A percentile compares a stretch with the other conserved stretches of the same genome.
Conservation (phyloP, 768 basidiomycete genomes). For the Lactarius tabidus region DNA sequence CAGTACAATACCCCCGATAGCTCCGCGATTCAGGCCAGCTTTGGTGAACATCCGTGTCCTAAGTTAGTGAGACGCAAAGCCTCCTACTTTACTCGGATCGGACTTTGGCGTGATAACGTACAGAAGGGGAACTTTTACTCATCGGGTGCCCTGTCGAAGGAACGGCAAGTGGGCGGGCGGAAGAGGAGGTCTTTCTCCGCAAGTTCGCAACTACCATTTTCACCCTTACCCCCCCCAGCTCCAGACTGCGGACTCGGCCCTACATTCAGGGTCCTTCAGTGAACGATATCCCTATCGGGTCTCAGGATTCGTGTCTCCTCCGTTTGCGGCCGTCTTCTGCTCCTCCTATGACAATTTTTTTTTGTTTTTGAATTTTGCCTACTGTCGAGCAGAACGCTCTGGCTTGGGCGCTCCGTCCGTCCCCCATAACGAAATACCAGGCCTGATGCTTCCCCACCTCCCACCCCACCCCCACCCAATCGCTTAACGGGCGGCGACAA, state of each 20-base stretch:
- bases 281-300: conserved; percentile 3
- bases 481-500: conserved; percentile 20
- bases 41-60: conserved; percentile 6
- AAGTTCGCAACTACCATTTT: conserved; percentile 1
- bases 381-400: conserved; percentile 6
- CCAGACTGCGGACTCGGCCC: not conserved
- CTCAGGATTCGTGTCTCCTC: conserved; percentile 3
- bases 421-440: conserved; percentile 12
- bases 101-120: conserved; percentile 5
- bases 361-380: not conserved
- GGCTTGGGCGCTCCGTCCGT: conserved; percentile 17
- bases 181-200: conserved; percentile 3
- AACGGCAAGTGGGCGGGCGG: not conserved
- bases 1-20: conserved; percentile 9
- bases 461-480: conserved; percentile 15
- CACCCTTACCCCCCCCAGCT: conserved; percentile 1
- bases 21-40: conserved; percentile 20
- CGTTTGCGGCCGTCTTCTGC: not conserved
- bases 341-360: conserved; percentile 14
- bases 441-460: conserved; percentile 11
- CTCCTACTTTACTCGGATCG: conserved; percentile 9
- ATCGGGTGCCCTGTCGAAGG: conserved; percentile 9
- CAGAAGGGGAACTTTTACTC: conserved; percentile 3
- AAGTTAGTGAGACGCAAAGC: conserved; percentile 3
- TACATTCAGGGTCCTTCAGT: conserved; percentile 5